Base-by-base conservation (phyloP, 2,329 filamentous ascomycete genomes). In the Colletotrichum sp. region DNA sequence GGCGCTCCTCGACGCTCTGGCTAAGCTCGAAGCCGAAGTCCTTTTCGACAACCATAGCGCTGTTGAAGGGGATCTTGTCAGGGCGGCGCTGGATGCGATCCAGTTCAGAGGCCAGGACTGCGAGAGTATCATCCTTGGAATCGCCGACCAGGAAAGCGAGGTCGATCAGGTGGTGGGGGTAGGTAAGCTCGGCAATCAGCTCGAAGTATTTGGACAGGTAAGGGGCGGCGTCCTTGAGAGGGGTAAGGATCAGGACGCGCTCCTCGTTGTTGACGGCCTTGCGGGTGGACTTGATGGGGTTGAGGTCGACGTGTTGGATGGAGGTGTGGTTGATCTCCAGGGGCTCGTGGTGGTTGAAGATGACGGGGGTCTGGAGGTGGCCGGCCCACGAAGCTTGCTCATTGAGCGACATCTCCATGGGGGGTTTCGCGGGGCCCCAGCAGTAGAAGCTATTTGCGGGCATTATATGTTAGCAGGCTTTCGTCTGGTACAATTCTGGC, bases 161-260 rank as follows among this genome's bases (percentile, higher is more conserved):
- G 83, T 99, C 97, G 82, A 99, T 99, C 72, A 99, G 90, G 78
- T 97, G 91, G 86, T 99, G 97, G 15, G 97, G 97, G 83, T 99
- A 99, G 5, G 95, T 96, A 79, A 99, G 90, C 84, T 97, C 92
- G 77, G 94, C 93, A 80, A 99, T 88, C 55, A 99, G 93, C 83
- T 99, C 96, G 84, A 99, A 99, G 86, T 99, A 96, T 85, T 96
- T 96, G 76, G 92, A 91, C 71, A 99, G 89, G 84, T 95, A 95
- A 15, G 89, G 89, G 12, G 95, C 92, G 74, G 97, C 96, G 85
- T 99, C 96, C 85, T 97, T 95, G 69, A 99, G 89, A 28, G 97
- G 97, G 0, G 97, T 99, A 78, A 99, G 90, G 83, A 99, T 95
- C 71, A 99, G 92, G 68, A 99, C 90, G 69, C 94, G 93, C 87